Evolutionary conservation across 78 protist genomes (phyloP).

Genomic region (Monocercomonoides exilis): DNA sequence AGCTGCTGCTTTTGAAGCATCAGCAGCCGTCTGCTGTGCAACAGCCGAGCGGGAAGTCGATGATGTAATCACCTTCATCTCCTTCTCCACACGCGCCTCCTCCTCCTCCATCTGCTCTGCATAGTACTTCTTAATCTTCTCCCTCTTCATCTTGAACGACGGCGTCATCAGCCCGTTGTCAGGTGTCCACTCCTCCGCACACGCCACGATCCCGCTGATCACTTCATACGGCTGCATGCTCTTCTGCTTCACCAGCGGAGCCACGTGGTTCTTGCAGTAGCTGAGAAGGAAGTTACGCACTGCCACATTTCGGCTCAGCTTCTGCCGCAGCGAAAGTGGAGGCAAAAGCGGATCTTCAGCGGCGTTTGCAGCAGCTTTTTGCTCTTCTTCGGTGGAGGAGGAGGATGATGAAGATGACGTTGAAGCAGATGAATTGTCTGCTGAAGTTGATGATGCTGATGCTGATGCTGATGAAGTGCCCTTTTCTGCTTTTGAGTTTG

Average conservation of each 20-base stretch:
- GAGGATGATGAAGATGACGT: too few species aligned
- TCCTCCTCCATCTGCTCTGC: neutral
- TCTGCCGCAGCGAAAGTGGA: neutral
- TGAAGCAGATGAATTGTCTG: neutral
- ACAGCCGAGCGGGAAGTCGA: too few species aligned
- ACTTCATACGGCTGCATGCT: neutral
- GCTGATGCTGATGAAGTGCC: neutral
- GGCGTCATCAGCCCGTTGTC: conserved; percentile 22
- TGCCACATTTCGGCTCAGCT: neutral
- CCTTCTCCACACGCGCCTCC: too few species aligned
- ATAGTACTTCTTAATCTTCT: neutral
- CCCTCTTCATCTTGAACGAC: conserved; percentile 24
- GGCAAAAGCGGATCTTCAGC: neutral
- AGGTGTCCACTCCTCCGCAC: neutral
- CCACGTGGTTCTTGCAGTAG: neutral
- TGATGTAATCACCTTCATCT: too few species aligned
- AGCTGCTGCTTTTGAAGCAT: too few species aligned
- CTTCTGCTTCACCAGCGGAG: neutral
- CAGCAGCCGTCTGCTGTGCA: too few species aligned
- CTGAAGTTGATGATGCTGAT: neutral
- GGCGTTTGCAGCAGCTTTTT: neutral
- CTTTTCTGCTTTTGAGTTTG: neutral
- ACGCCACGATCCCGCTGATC: neutral
- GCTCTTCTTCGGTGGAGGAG: neutral
- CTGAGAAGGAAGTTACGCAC: neutral